Evolutionary conservation across 2,329 filamentous ascomycete genomes (phyloP).

Genomic region (Phialophora expanda): DNA sequence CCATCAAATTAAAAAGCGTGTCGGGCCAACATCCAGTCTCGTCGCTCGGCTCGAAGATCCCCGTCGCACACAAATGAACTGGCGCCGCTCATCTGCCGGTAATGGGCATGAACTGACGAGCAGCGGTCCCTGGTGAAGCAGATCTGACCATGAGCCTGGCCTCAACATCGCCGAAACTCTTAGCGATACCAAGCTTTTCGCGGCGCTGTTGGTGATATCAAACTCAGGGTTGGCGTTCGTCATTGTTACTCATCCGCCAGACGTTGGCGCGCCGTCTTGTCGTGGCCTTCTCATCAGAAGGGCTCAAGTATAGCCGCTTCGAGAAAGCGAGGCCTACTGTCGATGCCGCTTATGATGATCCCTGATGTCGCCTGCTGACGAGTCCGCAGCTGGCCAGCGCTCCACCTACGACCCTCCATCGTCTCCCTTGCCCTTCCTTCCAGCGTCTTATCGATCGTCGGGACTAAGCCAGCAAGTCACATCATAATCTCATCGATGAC

Average conservation of each 20-base stretch:
- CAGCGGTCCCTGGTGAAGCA: background rate
- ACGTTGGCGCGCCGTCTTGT: background rate
- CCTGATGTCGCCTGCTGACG: conserved; percentile 8
- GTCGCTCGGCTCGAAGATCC: background rate
- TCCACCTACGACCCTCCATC: conserved; percentile 17
- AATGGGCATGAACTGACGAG: background rate
- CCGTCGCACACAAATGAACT: background rate
- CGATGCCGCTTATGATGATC: conserved; percentile 1
- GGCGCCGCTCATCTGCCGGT: conserved; percentile 1
- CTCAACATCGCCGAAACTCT: background rate
- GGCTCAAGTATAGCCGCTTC: background rate
- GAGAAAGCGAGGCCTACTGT: background rate
- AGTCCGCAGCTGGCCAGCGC: background rate
- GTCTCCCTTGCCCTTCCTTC: conserved; percentile 6
- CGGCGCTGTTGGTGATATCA: background rate
- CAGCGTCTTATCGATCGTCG: conserved; percentile 10
- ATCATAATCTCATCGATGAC: conserved; percentile 23
- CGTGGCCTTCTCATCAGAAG: background rate
- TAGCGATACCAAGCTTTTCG: conserved; percentile 7
- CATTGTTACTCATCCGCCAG: background rate
- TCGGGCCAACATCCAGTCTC: background rate
- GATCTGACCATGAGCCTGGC: background rate
- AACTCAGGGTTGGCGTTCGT: background rate
- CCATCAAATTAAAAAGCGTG: background rate
- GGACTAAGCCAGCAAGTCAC: conserved; percentile 20